Conservation (phyloP, 257 asterid species). For the Plectranthus barbatus region DNA sequence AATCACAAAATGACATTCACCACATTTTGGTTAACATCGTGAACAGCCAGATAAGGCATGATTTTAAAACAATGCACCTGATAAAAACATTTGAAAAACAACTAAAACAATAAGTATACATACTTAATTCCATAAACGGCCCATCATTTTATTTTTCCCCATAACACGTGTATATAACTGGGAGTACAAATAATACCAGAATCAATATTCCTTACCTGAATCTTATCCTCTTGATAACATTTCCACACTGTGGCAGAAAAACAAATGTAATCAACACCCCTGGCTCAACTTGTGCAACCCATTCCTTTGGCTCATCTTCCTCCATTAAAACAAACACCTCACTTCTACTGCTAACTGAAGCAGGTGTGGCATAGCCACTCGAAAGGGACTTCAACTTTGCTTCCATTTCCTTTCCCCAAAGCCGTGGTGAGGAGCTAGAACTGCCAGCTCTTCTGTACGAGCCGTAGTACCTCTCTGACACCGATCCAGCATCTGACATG, state of each 20-base stretch:
- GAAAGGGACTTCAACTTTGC: slow-evolving; percentile 60
- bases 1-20: not conserved
- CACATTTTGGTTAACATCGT: not conserved
- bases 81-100: not conserved
- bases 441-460: slow-evolving; percentile 62
- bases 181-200: not conserved
- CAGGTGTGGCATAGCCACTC: slow-evolving; percentile 83
- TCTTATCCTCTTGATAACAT: slow-evolving; percentile 80
- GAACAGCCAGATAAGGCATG: not conserved
- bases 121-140: not conserved
- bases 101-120: not conserved
- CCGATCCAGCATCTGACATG: slow-evolving; percentile 54
- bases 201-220: slow-evolving; percentile 50
- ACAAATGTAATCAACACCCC: slow-evolving; percentile 84
- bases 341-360: slow-evolving; percentile 71
- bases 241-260: slow-evolving; percentile 71
- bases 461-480: slow-evolving; percentile 52
- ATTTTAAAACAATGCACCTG: not conserved
- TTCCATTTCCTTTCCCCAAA: slow-evolving; percentile 60
- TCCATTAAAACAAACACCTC: slow-evolving; percentile 65
- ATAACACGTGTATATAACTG: not conserved
- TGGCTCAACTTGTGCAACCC: slow-evolving; percentile 98
- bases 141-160: not conserved
- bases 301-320: slow-evolving; percentile 77
- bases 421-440: slow-evolving; percentile 42